These are phyloP conservation scores for Aquilaria yunnanensis DNA, from an alignment of 345 rosid species.

Conservation along the genomic window DNA sequence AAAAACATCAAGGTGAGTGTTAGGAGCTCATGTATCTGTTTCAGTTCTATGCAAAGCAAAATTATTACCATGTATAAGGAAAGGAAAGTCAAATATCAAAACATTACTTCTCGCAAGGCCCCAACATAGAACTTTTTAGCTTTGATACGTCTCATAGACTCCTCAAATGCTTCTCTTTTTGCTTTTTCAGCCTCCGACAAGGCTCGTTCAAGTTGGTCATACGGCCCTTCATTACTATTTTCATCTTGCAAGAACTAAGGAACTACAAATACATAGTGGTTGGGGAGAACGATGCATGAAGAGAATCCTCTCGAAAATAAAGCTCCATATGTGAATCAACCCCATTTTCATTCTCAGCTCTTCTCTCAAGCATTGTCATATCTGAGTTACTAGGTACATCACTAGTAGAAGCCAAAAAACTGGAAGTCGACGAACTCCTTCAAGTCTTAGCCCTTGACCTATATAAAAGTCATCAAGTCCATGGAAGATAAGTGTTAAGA, in stretches of 20 bases:
- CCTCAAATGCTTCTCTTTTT: slow-evolving; percentile 20
- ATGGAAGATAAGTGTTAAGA: background rate
- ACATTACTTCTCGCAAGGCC: slow-evolving; percentile 17
- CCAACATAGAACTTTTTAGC: slow-evolving; percentile 16
- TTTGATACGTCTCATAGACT: slow-evolving; percentile 18
- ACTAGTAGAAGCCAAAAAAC: slow-evolving; percentile 5
- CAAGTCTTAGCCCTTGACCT: slow-evolving; percentile 4
- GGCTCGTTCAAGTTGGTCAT: slow-evolving; percentile 12
- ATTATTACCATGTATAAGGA: background rate
- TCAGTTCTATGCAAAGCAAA: slow-evolving; percentile 1
- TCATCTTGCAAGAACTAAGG: slow-evolving; percentile 17
- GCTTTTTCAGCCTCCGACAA: slow-evolving; percentile 13
- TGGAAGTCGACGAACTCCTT: slow-evolving; percentile 2
- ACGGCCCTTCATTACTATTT: slow-evolving; percentile 1
- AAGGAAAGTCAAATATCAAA: background rate
- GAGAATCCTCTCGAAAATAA: background rate
- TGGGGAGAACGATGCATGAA: background rate
- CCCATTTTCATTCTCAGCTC: slow-evolving; percentile 13
- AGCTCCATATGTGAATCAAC: slow-evolving; percentile 7
- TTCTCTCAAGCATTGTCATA: slow-evolving; percentile 1
- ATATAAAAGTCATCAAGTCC: background rate
- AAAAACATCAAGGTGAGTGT: background rate
- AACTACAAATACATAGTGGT: slow-evolving; percentile 6
- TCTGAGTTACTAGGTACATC: background rate
- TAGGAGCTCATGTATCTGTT: background rate